Evolutionary conservation across 2,329 filamentous ascomycete species (phyloP), one percentile per base, ranked within the genome.

Genomic region (Venturia effusa): DNA sequence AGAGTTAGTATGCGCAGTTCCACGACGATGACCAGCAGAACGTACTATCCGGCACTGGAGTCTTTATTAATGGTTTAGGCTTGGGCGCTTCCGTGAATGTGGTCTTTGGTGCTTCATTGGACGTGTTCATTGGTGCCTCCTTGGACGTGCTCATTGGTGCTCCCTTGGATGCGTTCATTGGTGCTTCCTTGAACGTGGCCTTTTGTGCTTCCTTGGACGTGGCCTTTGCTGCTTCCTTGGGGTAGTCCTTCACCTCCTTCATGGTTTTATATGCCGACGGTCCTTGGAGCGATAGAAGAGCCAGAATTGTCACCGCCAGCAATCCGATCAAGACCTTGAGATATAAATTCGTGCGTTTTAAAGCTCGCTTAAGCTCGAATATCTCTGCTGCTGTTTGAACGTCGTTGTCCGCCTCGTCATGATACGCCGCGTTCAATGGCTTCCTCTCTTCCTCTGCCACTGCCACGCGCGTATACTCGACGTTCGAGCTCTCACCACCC

Each of bases 301-400:
- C 51, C n/a, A 63, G 34, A 22, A 63, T 45, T 10, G 37, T 40
- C 15, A 59, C 61, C 5, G 32, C 24, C 8, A 63, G 19, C 34
- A 63, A n/a, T n/a, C 61, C 61, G 15, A 63, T 43, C 45, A 63
- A 24, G n/a, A 63, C 40, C 39, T 59, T 63, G 45, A 63, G 61
- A 24, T 45, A 59, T 34, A 63, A 34, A 22, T 63, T 63, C 45
- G 45, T 63, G 8, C 51, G 19, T n/a, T 39, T 37, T 43, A 63
- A 24, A 22, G 45, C 30, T 55, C 61, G 30, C 13, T 59, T 63
- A 11, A 63, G 45, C n/a, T 48, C 61, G 15, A 41, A 63, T 43
- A 63, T 43, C 51, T 63, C 61, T 39, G 61, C 59, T 24, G 59
- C 40, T 19, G 59, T 60, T 41, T 60, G 59, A 4, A 27, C n/a